A percentile compares a stretch with the other conserved stretches of the same genome.
These are phyloP conservation scores for Claviceps maximensis DNA, from an alignment of 2,329 filamentous ascomycete species.

Conservation along the genomic window DNA sequence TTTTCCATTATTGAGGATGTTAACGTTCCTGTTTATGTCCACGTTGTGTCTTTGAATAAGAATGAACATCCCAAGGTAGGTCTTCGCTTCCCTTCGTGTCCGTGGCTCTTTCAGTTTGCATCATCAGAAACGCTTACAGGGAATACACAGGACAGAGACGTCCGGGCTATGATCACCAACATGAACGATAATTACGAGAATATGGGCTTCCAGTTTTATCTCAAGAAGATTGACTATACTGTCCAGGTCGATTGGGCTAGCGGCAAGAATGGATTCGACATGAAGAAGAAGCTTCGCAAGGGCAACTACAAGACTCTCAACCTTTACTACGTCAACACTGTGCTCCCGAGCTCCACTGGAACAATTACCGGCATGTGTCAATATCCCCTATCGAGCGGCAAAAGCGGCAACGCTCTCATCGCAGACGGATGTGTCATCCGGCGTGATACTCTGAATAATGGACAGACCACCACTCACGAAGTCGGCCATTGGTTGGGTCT, in stretches of 20 bases:
- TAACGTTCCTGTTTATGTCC: conserved; percentile 1
- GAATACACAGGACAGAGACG: neutral
- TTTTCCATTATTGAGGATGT: neutral
- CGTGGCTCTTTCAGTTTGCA: neutral
- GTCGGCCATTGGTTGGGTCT: conserved; percentile 32
- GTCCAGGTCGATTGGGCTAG: neutral
- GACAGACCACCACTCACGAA: conserved; percentile 20
- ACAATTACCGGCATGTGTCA: neutral
- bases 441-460: conserved; percentile 8
- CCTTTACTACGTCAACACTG: conserved; percentile 23
- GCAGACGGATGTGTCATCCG: conserved; percentile 11
- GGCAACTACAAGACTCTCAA: conserved; percentile 26
- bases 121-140: neutral
- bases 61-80: neutral
- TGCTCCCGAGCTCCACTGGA: conserved; percentile 8
- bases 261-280: neutral
- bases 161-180: neutral
- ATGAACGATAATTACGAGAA: neutral
- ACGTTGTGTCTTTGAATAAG: neutral
- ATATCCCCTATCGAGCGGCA: neutral
- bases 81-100: neutral
- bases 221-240: neutral
- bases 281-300: conserved; percentile 18
- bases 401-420: conserved; percentile 11
- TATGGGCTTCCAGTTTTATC: neutral